Evolutionary conservation across 257 asterid genomes (phyloP).

Genomic region (Phtheirospermum japonicum): DNA sequence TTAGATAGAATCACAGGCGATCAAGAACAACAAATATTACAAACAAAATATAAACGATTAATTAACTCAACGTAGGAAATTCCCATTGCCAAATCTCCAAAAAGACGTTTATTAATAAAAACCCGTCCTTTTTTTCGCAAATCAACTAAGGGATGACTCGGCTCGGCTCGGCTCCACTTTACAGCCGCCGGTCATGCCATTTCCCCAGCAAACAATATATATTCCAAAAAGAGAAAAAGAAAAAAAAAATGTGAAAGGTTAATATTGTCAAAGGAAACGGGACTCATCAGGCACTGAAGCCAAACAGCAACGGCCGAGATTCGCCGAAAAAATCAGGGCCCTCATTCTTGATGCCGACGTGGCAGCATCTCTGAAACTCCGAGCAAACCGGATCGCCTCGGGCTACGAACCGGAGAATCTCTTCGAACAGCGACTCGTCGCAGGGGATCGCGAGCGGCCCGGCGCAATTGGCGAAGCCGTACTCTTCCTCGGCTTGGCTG

Average conservation of each 20-base stretch:
- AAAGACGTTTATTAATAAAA: slow-evolving; percentile 31
- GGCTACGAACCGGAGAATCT: slow-evolving; percentile 53
- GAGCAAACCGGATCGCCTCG: slow-evolving; percentile 27
- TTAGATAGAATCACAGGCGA: too few relatives aligned
- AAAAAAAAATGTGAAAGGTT: neutral
- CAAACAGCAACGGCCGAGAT: slow-evolving; percentile 57
- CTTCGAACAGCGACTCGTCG: slow-evolving; percentile 66
- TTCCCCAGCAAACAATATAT: slow-evolving; percentile 22
- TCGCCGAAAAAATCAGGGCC: slow-evolving; percentile 39
- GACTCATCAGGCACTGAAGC: slow-evolving; percentile 35
- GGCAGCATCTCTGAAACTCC: slow-evolving; percentile 51
- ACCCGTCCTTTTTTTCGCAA: slow-evolving; percentile 21
- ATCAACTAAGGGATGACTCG: slow-evolving; percentile 36
- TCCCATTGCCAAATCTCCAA: slow-evolving; percentile 6
- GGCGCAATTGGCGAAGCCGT: slow-evolving; percentile 50
- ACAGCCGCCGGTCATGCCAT: neutral
- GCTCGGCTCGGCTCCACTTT: slow-evolving; percentile 23
- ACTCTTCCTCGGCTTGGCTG: slow-evolving; percentile 73
- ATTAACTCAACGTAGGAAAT: neutral
- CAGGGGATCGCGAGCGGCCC: slow-evolving; percentile 81
- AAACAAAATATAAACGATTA: slow-evolving; percentile 11
- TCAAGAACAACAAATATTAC: neutral
- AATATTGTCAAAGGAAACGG: slow-evolving; percentile 8
- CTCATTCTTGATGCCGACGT: slow-evolving; percentile 35
- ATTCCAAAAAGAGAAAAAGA: neutral